These are phyloP conservation scores for Acanthamoeba healyi DNA, from an alignment of 208 protist genomes.

Conservation along the genomic window DNA sequence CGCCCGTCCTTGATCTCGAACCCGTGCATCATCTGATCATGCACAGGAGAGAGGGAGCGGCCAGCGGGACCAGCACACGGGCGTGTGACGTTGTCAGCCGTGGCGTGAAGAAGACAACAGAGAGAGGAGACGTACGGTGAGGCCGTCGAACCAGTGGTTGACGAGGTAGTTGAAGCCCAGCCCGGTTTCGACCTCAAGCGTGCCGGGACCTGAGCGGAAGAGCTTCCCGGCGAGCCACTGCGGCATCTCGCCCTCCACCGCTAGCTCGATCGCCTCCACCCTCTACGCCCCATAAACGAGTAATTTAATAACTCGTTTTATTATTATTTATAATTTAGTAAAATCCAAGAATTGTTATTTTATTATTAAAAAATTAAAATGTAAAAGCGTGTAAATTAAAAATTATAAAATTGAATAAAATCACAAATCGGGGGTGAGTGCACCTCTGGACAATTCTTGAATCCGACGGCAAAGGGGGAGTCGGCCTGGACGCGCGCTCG, in stretches of 20 bases:
- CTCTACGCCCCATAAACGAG: not conserved
- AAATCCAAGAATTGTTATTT: not conserved
- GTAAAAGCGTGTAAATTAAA: not conserved
- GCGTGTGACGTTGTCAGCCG: not conserved
- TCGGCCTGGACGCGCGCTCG: not conserved
- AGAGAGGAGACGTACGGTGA: not conserved
- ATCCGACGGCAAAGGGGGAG: conserved; percentile 29
- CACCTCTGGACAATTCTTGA: conserved; percentile 27
- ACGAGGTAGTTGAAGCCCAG: conserved; percentile 47
- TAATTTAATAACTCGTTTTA: not conserved
- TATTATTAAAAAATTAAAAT: no score
- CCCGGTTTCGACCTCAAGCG: not conserved
- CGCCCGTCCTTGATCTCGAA: conserved; percentile 50
- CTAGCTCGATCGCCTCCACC: conserved; percentile 40
- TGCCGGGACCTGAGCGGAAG: conserved; percentile 13
- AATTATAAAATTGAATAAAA: not conserved
- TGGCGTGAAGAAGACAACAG: no score
- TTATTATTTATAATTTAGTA: not conserved
- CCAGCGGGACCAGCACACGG: not conserved
- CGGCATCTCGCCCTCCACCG: not conserved
- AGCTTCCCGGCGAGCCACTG: conserved; percentile 22
- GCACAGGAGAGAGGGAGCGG: no score
- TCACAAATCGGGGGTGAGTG: not conserved
- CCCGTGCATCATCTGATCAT: conserved; percentile 23
- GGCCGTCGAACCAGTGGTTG: conserved; percentile 45